Conservation (phyloP, 2,329 filamentous ascomycete species). For the Clarireedia hainanense region DNA sequence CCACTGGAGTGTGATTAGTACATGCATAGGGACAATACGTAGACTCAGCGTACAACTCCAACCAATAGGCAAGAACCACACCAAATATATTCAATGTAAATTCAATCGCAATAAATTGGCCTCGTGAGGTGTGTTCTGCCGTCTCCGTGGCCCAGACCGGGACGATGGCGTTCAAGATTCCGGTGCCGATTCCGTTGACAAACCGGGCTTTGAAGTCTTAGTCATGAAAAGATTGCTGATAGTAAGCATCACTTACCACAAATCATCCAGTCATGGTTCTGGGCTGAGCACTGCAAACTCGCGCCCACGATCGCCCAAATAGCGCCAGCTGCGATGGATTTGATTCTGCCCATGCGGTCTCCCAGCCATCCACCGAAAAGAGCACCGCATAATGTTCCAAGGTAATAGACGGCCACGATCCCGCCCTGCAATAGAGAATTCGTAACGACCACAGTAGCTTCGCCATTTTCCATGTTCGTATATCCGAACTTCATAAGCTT, state of each 20-base stretch:
- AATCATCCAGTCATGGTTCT: not conserved
- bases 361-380: not conserved
- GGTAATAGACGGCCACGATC: not conserved
- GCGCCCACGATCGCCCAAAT: not conserved
- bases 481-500: not conserved
- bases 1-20: not conserved
- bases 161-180: not conserved
- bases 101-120: slow-evolving; percentile 62
- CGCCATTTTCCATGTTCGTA: not conserved
- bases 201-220: not conserved
- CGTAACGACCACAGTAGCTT: not conserved
- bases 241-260: not conserved
- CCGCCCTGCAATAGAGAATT: not conserved
- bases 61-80: slow-evolving; percentile 57
- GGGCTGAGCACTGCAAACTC: not conserved
- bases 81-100: slow-evolving; percentile 69
- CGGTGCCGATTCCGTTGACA: not conserved
- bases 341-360: not conserved
- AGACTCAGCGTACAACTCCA: slow-evolving; percentile 29
- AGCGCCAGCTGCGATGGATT: not conserved
- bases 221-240: not conserved
- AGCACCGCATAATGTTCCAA: not conserved
- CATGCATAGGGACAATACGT: not conserved
- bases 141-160: not conserved
- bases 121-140: slow-evolving; percentile 34